Evolutionary conservation across 2,329 filamentous ascomycete genomes (phyloP).

Genomic region (Erysiphe pisi): DNA sequence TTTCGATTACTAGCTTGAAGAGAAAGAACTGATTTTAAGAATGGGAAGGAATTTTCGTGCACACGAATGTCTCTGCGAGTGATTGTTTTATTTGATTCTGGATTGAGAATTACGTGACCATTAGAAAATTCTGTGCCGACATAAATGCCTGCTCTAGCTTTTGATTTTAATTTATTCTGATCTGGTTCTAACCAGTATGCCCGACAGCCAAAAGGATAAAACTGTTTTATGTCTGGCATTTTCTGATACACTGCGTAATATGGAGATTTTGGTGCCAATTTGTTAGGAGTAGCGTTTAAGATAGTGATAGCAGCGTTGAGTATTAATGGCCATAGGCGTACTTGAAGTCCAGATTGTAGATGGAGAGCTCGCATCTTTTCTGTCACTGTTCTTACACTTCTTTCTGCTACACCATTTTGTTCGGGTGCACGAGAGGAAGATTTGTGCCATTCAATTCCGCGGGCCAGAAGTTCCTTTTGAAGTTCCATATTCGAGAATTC

Average conservation of each 20-base stretch:
- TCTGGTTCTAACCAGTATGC: no score
- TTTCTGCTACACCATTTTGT: not conserved
- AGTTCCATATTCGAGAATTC: constrained; percentile 7
- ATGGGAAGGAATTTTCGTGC: no score
- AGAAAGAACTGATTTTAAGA: no score
- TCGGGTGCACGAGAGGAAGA: not conserved
- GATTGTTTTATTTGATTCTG: not conserved
- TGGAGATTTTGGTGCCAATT: not conserved
- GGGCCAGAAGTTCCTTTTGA: no score
- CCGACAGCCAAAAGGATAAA: no score
- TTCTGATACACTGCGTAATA: not conserved
- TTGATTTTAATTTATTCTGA: no score
- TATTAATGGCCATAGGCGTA: not conserved
- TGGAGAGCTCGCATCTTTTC: not conserved
- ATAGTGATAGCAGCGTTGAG: not conserved
- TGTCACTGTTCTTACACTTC: not conserved
- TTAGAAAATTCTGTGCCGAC: not conserved
- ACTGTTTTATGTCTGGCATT: not conserved
- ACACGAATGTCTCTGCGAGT: not conserved
- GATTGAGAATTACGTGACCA: constrained; percentile 5
- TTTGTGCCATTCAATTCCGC: no score
- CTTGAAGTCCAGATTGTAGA: not conserved
- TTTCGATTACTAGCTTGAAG: no score
- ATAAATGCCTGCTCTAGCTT: no score
- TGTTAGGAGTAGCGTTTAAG: constrained; percentile 5